Conservation (phyloP, 768 basidiomycete species). For the Udeniomyces megalosporus region DNA sequence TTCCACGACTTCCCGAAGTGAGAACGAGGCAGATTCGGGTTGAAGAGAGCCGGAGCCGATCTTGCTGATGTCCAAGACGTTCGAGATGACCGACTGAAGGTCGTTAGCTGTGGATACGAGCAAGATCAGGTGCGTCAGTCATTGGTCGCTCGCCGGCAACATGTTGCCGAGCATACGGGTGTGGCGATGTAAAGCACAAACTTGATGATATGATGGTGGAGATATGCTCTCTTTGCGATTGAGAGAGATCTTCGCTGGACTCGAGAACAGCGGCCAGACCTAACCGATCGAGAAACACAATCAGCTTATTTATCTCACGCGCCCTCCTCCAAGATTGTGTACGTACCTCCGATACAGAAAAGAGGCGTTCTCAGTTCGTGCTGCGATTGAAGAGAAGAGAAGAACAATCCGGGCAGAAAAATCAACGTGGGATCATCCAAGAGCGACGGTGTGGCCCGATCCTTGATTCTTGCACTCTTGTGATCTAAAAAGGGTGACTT, state of each 20-base stretch:
- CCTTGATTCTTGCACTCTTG: too few species aligned
- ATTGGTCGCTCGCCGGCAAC: too few species aligned
- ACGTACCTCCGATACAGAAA: neutral
- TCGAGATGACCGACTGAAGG: conserved; percentile 6
- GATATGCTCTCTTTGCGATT: neutral
- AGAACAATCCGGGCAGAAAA: too few species aligned
- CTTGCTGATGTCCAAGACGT: neutral
- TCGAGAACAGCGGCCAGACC: neutral
- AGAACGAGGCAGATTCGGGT: neutral
- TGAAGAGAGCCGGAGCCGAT: neutral
- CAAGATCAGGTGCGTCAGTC: neutral
- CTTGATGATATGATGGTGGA: neutral
- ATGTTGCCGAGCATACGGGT: too few species aligned
- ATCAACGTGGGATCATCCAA: too few species aligned
- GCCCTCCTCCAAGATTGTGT: neutral
- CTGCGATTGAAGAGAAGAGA: too few species aligned
- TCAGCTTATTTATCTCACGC: neutral
- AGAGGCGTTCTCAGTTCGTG: neutral
- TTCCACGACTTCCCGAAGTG: neutral
- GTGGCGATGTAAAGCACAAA: neutral
- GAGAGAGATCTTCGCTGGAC: neutral
- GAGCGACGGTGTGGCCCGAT: too few species aligned
- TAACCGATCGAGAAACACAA: neutral
- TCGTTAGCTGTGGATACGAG: neutral
- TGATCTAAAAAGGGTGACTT: neutral